Evolutionary conservation across 768 basidiomycete species (phyloP).

Genomic region (Termitomyces sp.): DNA sequence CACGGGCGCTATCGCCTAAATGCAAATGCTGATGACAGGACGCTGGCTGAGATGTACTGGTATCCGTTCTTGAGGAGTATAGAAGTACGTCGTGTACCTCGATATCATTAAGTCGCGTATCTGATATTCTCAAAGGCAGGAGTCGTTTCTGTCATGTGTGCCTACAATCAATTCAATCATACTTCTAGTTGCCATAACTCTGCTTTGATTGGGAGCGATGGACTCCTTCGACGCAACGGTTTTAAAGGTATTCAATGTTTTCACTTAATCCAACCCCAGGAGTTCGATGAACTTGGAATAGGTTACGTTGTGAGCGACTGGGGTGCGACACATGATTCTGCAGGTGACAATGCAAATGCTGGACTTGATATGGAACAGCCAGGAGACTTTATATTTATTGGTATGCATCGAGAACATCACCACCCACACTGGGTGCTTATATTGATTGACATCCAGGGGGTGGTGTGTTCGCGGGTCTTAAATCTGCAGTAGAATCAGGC

Average conservation of each 20-base stretch:
- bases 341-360: constrained; percentile 39
- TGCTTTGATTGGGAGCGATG: constrained; percentile 36
- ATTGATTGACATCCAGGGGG: constrained; percentile 24
- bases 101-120: not conserved
- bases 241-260: constrained; percentile 31
- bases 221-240: constrained; percentile 31
- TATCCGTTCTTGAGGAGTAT: constrained; percentile 47
- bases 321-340: constrained; percentile 46
- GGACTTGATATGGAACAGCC: constrained; percentile 50
- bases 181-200: constrained; percentile 64
- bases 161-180: constrained; percentile 49
- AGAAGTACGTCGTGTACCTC: constrained; percentile 26
- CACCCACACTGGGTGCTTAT: not conserved
- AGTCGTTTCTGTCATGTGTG: constrained; percentile 47
- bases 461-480: constrained; percentile 19
- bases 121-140: constrained; percentile 30
- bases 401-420: constrained; percentile 15
- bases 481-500: constrained; percentile 29
- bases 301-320: constrained; percentile 49
- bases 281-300: constrained; percentile 8
- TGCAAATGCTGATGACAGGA: constrained; percentile 52
- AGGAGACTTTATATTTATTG: constrained; percentile 42
- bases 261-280: no score
- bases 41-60: constrained; percentile 47
- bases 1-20: constrained; percentile 43